These are phyloP conservation scores for Dacryopinax spathularia DNA, from an alignment of 768 basidiomycete species.

Conservation along the genomic window DNA sequence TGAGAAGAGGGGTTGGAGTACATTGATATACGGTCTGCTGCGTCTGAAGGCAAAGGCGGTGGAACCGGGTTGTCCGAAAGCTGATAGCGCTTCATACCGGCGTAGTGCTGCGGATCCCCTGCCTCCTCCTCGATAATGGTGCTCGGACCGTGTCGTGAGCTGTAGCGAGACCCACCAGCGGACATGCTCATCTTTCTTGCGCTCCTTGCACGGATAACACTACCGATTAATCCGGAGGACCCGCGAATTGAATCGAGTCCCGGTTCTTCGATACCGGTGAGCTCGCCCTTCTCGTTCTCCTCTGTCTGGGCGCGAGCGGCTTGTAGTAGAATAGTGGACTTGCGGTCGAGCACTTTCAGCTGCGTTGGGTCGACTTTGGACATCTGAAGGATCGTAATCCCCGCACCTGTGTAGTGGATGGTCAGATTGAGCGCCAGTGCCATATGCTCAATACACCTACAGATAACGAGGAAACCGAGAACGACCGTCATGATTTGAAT, in stretches of 20 bases:
- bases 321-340: constrained; percentile 78
- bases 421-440: background rate
- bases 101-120: background rate
- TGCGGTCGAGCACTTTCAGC: constrained; percentile 64
- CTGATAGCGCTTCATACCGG: background rate
- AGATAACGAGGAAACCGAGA: constrained; percentile 83
- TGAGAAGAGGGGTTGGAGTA: background rate
- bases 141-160: background rate
- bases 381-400: constrained; percentile 91
- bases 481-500: constrained; percentile 78
- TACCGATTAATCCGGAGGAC: constrained; percentile 80
- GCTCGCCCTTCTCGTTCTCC: constrained; percentile 53
- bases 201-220: constrained; percentile 46
- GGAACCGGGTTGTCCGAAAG: constrained; percentile 1
- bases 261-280: constrained; percentile 63
- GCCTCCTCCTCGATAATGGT: background rate
- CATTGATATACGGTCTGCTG: background rate
- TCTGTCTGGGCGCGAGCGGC: constrained; percentile 65
- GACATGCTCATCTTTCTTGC: constrained; percentile 26
- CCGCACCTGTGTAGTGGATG: constrained; percentile 33
- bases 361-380: constrained; percentile 80
- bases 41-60: background rate
- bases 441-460: constrained; percentile 17
- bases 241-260: constrained; percentile 87
- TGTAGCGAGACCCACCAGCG: constrained; percentile 30